Percentiles rank a stretch among this genome's conserved stretches.
Conservation (phyloP, 2,329 filamentous ascomycete species). For the Botrytis byssoidea region DNA sequence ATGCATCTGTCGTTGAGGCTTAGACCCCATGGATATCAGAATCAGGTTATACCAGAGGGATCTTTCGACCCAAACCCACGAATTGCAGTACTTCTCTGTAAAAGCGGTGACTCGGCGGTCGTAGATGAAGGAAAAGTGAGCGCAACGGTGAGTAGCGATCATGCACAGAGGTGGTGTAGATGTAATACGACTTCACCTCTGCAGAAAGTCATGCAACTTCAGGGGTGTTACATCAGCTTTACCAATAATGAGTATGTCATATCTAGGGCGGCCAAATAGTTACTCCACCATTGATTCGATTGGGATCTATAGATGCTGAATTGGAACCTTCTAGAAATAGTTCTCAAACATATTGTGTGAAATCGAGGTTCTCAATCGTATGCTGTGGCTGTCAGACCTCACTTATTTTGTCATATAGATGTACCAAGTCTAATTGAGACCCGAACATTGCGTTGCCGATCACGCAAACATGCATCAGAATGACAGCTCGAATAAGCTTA, state of each 20-base stretch:
- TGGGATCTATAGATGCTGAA: background rate
- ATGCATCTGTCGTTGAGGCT: background rate
- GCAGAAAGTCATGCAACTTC: slow-evolving; percentile 10
- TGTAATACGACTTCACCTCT: background rate
- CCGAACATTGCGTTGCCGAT: background rate
- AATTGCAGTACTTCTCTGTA: background rate
- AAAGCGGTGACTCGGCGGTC: background rate
- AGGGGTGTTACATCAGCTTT: slow-evolving; percentile 19
- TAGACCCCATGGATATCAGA: slow-evolving; percentile 8
- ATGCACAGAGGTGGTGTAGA: slow-evolving; percentile 5
- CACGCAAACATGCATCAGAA: background rate
- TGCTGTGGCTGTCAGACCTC: background rate
- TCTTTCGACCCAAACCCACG: background rate
- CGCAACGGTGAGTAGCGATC: background rate
- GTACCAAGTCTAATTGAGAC: background rate
- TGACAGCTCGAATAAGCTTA: background rate
- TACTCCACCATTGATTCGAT: background rate
- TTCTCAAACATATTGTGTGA: background rate
- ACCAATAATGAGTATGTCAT: background rate
- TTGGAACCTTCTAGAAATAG: background rate
- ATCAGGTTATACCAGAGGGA: background rate
- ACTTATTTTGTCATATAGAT: background rate
- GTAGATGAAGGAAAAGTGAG: background rate
- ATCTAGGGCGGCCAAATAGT: background rate
- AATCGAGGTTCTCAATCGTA: background rate